Base-by-base conservation (phyloP, 495 filamentous ascomycete species). In the Aspergillus sclerotiicarbonarius region DNA sequence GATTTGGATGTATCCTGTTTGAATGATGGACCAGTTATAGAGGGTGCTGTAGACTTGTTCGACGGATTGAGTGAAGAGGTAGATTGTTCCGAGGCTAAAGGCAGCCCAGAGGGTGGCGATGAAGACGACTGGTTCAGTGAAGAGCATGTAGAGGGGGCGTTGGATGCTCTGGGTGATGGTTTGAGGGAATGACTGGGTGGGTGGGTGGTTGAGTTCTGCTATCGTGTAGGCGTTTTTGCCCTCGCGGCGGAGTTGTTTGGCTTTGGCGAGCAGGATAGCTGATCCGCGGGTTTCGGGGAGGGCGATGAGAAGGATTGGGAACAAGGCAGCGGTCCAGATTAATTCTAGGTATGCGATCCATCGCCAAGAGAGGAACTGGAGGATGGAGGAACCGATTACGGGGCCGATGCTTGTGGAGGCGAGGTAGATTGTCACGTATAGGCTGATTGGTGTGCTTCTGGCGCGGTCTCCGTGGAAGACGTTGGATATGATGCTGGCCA, bases 51-150 rank as follows among this genome's bases (percentile, higher is more conserved):
- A 76, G 4, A 77, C 74, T 54, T 77, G 74, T 53, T 71, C 70
- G 13, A 76, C 68, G 16, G 68, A 71, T 55, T 77, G 75, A 4
- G 74, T 77, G 62, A 72, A 74, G 13, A 84, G 63, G 57, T 79
- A 85, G n/a, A 83, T 59, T 3, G 72, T 79, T 20, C 81, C 82
- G 37, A 77, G 70, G 51, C 65, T 73, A 53, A 84, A 80, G 8
- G 80, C 78, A 15, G 76, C 73, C 75, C 76, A 80, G n/a, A 83
- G 58, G 5, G 75, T 75, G 50, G 70, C 74, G 50, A 75, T 64
- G 32, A 82, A 77, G 5, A 84, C 73, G 12, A 85, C 82, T 0
- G 71, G 69, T 63, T 83, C 82, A n/a, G 81, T 84, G 61, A 65
- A 71, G n/a, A 84, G 73, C 51, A 85, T 61, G 31, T 73, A 53